A percentile compares a stretch with the other conserved stretches of the same genome.
Conservation (phyloP, 768 basidiomycete species). For the Mycena rebaudengoi region DNA sequence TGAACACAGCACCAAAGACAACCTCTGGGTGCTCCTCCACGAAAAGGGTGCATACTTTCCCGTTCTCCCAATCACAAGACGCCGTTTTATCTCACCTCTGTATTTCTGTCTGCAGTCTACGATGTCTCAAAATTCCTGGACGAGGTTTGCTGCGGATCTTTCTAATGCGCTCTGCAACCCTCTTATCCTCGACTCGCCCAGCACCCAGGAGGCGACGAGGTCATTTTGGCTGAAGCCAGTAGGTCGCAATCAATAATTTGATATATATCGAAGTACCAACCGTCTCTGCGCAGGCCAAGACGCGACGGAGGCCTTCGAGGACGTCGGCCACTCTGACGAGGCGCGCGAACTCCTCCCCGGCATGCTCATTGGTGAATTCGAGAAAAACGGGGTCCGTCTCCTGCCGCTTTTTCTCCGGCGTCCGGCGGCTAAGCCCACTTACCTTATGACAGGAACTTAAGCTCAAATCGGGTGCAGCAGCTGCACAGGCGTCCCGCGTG, state of each 20-base stretch:
- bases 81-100: slow-evolving; percentile 38
- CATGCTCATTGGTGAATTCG: slow-evolving; percentile 86
- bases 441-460: slow-evolving; percentile 56
- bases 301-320: slow-evolving; percentile 98
- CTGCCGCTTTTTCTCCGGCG: slow-evolving; percentile 4
- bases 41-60: slow-evolving; percentile 70
- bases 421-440: neutral
- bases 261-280: neutral
- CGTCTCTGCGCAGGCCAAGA: slow-evolving; percentile 73
- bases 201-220: slow-evolving; percentile 99
- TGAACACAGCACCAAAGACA: slow-evolving; percentile 76
- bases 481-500: slow-evolving; percentile 54
- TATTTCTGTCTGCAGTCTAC: slow-evolving; percentile 71
- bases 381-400: slow-evolving; percentile 67
- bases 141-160: slow-evolving; percentile 64
- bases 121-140: slow-evolving; percentile 93
- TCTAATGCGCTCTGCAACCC: neutral
- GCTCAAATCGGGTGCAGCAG: slow-evolving; percentile 60
- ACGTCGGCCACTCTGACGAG: slow-evolving; percentile 99
- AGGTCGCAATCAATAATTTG: slow-evolving; percentile 42
- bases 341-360: slow-evolving; percentile 84
- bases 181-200: slow-evolving; percentile 35
- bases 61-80: slow-evolving; percentile 42
- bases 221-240: slow-evolving; percentile 92
- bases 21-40: slow-evolving; percentile 83